Conservation (phyloP, 2,329 filamentous ascomycete species). For the Celoporthe dispersa region DNA sequence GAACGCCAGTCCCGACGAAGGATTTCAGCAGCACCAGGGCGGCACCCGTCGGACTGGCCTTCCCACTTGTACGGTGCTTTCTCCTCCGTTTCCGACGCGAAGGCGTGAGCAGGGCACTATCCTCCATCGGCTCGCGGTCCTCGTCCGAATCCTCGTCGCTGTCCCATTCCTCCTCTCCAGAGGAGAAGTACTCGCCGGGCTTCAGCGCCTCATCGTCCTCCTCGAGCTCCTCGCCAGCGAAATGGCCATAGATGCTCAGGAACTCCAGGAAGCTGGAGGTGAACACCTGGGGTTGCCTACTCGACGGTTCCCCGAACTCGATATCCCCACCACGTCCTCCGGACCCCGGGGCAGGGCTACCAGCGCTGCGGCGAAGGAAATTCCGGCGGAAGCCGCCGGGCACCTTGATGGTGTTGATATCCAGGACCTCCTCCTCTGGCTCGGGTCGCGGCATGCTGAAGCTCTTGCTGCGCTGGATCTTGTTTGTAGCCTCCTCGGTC, state of each 20-base stretch:
- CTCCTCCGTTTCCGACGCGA: slow-evolving; percentile 74
- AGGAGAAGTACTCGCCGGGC: slow-evolving; percentile 90
- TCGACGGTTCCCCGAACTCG: slow-evolving; percentile 44
- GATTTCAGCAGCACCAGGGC: slow-evolving; percentile 90
- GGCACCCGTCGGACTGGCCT: slow-evolving; percentile 78
- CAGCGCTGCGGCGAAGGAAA: slow-evolving; percentile 78
- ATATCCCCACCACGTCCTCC: slow-evolving; percentile 49
- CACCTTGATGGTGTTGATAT: slow-evolving; percentile 89
- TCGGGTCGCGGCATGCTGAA: slow-evolving; percentile 79
- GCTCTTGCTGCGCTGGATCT: slow-evolving; percentile 81
- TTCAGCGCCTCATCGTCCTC: slow-evolving; percentile 91
- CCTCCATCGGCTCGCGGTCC: slow-evolving; percentile 81
- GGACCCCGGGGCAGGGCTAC: slow-evolving; percentile 56
- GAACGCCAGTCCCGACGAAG: slow-evolving; percentile 93
- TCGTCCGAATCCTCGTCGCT: slow-evolving; percentile 62
- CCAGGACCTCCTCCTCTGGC: slow-evolving; percentile 77
- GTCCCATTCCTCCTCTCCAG: slow-evolving; percentile 70
- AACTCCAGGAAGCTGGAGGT: slow-evolving; percentile 97
- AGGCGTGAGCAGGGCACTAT: slow-evolving; percentile 81
- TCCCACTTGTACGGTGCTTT: slow-evolving; percentile 75
- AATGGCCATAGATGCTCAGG: slow-evolving; percentile 92
- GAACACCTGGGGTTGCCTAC: slow-evolving; percentile 66
- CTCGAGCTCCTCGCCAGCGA: slow-evolving; percentile 94
- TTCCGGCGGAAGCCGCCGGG: slow-evolving; percentile 94
- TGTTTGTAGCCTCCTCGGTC: slow-evolving; percentile 82